Conservation (phyloP, 106 monocot species). For the Iris macrosiphon region DNA sequence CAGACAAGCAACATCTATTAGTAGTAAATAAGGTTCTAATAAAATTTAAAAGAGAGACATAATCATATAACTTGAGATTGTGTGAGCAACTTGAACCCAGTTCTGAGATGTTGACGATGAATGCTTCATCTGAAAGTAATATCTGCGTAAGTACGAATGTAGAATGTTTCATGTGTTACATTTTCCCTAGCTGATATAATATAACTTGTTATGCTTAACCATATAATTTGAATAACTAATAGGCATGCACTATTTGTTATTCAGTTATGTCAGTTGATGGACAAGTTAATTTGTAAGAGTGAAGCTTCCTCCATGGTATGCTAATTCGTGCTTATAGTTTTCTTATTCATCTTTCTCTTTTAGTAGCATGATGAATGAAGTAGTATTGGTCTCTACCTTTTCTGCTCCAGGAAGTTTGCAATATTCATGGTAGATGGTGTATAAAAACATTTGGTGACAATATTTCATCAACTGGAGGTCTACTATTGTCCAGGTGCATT, state of each 20-base stretch:
- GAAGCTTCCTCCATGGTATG: slow-evolving; percentile 46
- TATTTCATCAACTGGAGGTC: slow-evolving; percentile 28
- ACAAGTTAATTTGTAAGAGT: slow-evolving; percentile 31
- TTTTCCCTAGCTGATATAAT: too few relatives aligned
- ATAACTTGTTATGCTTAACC: too few relatives aligned
- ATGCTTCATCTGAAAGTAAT: too few relatives aligned
- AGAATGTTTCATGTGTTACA: too few relatives aligned
- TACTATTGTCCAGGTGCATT: slow-evolving; percentile 59
- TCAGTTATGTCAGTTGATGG: slow-evolving; percentile 73
- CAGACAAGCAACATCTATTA: too few relatives aligned
- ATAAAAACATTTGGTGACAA: slow-evolving; percentile 26
- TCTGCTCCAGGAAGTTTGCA: slow-evolving; percentile 49
- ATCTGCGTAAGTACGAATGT: too few relatives aligned
- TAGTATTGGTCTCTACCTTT: slow-evolving; percentile 2
- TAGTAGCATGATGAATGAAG: neutral
- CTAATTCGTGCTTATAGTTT: neutral
- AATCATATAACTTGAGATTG: too few relatives aligned
- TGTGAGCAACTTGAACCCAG: too few relatives aligned
- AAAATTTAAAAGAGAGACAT: too few relatives aligned
- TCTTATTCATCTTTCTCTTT: neutral
- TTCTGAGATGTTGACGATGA: too few relatives aligned
- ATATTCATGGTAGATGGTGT: slow-evolving; percentile 70
- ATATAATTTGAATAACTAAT: too few relatives aligned
- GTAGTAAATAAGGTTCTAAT: too few relatives aligned
- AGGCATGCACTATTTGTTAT: slow-evolving; percentile 2